These are phyloP conservation scores for Dillenia turbinata DNA, from an alignment of 164 flowering plant species.

Conservation along the genomic window DNA sequence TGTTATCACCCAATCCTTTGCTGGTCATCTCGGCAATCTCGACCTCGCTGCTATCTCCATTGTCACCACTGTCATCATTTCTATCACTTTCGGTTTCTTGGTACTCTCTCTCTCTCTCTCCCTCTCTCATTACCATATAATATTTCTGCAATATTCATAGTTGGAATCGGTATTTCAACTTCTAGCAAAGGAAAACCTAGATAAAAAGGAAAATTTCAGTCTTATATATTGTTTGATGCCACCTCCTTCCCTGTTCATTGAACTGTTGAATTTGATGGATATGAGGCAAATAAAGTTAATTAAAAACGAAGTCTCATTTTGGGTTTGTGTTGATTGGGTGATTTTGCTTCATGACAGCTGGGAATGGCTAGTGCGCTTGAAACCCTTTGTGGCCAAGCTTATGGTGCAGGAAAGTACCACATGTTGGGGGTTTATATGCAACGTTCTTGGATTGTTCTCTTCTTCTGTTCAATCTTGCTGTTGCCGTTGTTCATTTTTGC, in stretches of 20 bases:
- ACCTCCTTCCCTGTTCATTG: neutral
- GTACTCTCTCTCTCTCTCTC: slow-evolving; percentile 8
- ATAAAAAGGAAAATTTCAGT: too few species aligned
- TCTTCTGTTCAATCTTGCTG: slow-evolving; percentile 23
- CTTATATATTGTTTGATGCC: neutral
- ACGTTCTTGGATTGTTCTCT: slow-evolving; percentile 43
- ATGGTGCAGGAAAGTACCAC: slow-evolving; percentile 39
- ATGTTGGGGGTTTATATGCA: slow-evolving; percentile 56
- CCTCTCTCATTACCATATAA: neutral
- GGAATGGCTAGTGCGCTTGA: slow-evolving; percentile 63
- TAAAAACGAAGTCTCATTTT: too few species aligned
- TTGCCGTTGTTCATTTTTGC: slow-evolving; percentile 41
- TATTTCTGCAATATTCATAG: neutral
- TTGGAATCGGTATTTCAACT: too few species aligned
- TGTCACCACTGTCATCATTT: slow-evolving; percentile 22
- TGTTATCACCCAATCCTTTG: slow-evolving; percentile 31
- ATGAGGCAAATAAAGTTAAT: too few species aligned
- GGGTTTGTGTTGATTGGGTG: neutral
- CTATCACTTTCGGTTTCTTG: slow-evolving; percentile 30
- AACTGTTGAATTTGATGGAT: too few species aligned
- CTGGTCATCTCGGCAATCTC: slow-evolving; percentile 34
- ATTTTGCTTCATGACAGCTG: slow-evolving; percentile 17
- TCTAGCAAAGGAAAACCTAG: too few species aligned
- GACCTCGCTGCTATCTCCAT: slow-evolving; percentile 34
- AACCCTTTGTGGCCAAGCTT: slow-evolving; percentile 57